phyloP scores from a whole-genome alignment of 768 basidiomycete genomes.

The Ephemerocybe angulata region DNA sequence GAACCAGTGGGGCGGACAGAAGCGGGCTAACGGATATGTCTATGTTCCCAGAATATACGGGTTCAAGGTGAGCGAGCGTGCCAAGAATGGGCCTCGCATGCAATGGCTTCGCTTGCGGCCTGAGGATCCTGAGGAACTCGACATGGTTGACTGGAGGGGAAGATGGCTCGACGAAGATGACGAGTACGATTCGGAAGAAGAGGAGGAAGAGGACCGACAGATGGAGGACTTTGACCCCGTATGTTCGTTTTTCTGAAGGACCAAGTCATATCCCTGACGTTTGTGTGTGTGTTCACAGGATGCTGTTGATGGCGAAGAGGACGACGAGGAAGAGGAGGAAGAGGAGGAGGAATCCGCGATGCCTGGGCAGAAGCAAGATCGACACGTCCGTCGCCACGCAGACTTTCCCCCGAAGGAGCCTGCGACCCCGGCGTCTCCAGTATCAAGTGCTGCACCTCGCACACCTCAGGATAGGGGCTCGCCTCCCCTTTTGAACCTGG shows the following conservation, averaged over 20 bases:
- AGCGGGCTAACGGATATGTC: constrained; percentile 79
- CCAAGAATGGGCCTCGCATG: constrained; percentile 95
- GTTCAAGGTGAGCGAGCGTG: constrained; percentile 94
- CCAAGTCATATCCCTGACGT: not conserved
- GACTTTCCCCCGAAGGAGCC: constrained; percentile 37
- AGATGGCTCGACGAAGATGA: constrained; percentile 74
- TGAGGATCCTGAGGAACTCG: constrained; percentile 72
- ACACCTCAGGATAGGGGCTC: constrained; percentile 40
- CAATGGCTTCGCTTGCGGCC: constrained; percentile 91
- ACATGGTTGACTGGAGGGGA: constrained; percentile 87
- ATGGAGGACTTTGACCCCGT: constrained; percentile 90
- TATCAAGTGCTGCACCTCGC: constrained; percentile 42
- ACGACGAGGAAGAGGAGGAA: constrained; percentile 61
- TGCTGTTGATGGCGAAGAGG: constrained; percentile 46
- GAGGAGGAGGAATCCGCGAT: constrained; percentile 52
- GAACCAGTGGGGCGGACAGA: constrained; percentile 86
- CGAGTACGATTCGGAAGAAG: constrained; percentile 62
- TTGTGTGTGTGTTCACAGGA: constrained; percentile 34
- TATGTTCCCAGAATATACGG: constrained; percentile 95
- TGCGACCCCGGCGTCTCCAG: constrained; percentile 49
- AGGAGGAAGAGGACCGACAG: constrained; percentile 68
- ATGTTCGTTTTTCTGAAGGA: constrained; percentile 23
- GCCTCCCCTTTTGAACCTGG: constrained; percentile 26
- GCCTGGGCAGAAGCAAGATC: constrained; percentile 22
- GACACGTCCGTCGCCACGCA: constrained; percentile 30